phyloP scores from a whole-genome alignment of 805 yeast species.

The Metschnikowia chrysomelidarum region DNA sequence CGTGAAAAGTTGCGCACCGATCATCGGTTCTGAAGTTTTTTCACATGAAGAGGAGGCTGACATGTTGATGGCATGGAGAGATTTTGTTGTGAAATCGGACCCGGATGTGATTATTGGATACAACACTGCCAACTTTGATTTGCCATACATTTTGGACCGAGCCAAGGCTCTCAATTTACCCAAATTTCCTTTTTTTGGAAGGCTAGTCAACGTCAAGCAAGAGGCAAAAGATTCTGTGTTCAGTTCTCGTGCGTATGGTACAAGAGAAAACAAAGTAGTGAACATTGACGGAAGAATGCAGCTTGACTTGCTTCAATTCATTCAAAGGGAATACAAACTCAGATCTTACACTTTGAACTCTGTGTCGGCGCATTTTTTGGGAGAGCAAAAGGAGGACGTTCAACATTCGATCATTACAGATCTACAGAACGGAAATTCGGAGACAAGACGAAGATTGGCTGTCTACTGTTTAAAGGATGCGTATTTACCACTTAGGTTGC shows the following conservation, averaged over 20 bases:
- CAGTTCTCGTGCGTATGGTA: conserved; percentile 94
- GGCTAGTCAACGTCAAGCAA: conserved; percentile 65
- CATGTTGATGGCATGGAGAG: conserved; percentile 82
- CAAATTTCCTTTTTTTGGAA: conserved; percentile 83
- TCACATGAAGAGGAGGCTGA: conserved; percentile 74
- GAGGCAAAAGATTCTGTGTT: conserved; percentile 79
- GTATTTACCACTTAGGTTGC: conserved; percentile 78
- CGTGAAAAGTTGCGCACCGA: conserved; percentile 85
- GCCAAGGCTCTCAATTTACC: conserved; percentile 68
- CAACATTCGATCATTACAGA: conserved; percentile 96
- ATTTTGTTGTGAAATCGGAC: conserved; percentile 79
- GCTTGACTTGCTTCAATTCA: conserved; percentile 85
- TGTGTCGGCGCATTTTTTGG: conserved; percentile 89
- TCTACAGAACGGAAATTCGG: conserved; percentile 86
- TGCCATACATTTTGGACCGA: conserved; percentile 88
- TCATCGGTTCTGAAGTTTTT: conserved; percentile 88
- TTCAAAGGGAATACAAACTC: conserved; percentile 91
- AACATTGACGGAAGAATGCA: conserved; percentile 97
- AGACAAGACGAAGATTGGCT: conserved; percentile 91
- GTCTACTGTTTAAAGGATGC: conserved; percentile 98
- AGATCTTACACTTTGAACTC: conserved; percentile 94
- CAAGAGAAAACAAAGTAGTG: conserved; percentile 85
- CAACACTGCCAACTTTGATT: conserved; percentile 90
- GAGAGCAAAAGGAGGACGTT: conserved; percentile 97
- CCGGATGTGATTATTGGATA: conserved; percentile 98